These are phyloP conservation scores for Eurotiales sp. DNA, from an alignment of 2,329 filamentous ascomycete genomes.

Conservation along the genomic window DNA sequence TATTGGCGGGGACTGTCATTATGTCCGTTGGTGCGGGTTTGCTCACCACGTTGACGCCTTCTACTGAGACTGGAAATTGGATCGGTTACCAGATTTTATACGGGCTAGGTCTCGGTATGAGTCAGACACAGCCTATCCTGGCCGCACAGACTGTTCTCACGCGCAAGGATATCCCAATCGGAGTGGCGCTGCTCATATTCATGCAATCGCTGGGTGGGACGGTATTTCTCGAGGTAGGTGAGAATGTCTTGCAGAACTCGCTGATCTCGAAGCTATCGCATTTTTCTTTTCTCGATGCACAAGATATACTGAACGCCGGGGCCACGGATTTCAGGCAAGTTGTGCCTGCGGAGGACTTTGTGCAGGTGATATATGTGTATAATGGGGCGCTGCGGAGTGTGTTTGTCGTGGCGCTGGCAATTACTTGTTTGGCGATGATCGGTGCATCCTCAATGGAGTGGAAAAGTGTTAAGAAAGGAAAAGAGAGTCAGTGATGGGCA, in stretches of 20 bases:
- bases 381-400: not conserved
- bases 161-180: constrained; percentile 23
- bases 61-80: constrained; percentile 20
- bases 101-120: constrained; percentile 19
- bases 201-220: constrained; percentile 21
- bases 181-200: constrained; percentile 23
- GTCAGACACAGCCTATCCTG: constrained; percentile 17
- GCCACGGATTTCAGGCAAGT: not conserved
- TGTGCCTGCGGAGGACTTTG: not conserved
- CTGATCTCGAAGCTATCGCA: constrained; percentile 22
- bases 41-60: constrained; percentile 28
- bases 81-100: constrained; percentile 24
- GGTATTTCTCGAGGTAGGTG: constrained; percentile 26
- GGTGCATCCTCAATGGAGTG: constrained; percentile 6
- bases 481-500: too few relatives aligned
- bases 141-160: constrained; percentile 22
- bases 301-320: not conserved
- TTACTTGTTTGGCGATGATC: constrained; percentile 3
- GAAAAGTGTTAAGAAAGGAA: not conserved
- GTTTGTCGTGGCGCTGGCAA: not conserved
- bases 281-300: constrained; percentile 10
- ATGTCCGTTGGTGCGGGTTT: constrained; percentile 27
- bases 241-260: constrained; percentile 28
- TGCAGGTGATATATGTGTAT: not conserved
- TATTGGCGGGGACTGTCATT: constrained; percentile 24